phyloP scores from a whole-genome alignment of 1,139 yeast genomes.

The Saccharomyces hybrid region DNA sequence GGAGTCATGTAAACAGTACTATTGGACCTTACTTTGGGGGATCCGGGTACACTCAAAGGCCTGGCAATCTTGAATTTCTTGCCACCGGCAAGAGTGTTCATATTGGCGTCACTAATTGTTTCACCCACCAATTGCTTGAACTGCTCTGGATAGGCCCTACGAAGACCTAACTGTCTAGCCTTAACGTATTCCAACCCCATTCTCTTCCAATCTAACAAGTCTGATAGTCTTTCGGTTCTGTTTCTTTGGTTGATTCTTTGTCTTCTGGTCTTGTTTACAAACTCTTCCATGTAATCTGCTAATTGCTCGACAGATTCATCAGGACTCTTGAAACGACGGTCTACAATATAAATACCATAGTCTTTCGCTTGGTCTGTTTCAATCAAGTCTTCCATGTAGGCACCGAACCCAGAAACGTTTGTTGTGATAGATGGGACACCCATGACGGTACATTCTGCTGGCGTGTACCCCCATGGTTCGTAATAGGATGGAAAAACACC shows the following conservation, averaged over 20 bases:
- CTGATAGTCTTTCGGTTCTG: conserved; percentile 89
- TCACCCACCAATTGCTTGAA: conserved; percentile 46
- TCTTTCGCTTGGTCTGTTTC: conserved; percentile 75
- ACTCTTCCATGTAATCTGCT: conserved; percentile 82
- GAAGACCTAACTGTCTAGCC: conserved; percentile 85
- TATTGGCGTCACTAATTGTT: conserved; percentile 23
- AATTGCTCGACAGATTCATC: conserved; percentile 92
- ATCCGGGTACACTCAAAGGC: conserved; percentile 93
- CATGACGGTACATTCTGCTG: conserved; percentile 99
- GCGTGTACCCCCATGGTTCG: conserved; percentile 99
- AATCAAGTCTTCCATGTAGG: conserved; percentile 96
- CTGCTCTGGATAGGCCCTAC: conserved; percentile 88
- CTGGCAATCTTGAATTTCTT: conserved; percentile 66
- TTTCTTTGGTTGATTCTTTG: conserved; percentile 97
- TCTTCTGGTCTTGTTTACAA: conserved; percentile 82
- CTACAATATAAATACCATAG: conserved; percentile 95
- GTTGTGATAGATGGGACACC: conserved; percentile 99
- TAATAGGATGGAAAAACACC: conserved; percentile 98
- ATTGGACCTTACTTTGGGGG: conserved; percentile 52
- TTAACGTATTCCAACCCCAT: conserved; percentile 96
- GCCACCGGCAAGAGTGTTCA: conserved; percentile 27
- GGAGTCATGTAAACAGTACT: conserved; percentile 78
- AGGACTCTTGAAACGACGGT: conserved; percentile 85
- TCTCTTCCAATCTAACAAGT: conserved; percentile 91
- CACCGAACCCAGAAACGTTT: conserved; percentile 92